phyloP scores from a whole-genome alignment of 805 yeast genomes.

The Hermanozyma aechmeae region DNA sequence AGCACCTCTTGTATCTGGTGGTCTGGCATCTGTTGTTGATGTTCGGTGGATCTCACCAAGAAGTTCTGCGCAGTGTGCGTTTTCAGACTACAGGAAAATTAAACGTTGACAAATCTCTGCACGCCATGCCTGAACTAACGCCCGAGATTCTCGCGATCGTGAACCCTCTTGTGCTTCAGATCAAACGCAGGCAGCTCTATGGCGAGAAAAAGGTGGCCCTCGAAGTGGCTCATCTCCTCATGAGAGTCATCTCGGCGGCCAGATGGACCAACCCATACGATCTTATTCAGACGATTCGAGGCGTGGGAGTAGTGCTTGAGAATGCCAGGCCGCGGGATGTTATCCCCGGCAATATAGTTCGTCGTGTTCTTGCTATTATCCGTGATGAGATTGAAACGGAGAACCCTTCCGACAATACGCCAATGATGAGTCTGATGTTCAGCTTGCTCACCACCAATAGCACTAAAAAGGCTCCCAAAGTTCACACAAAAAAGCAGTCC shows the following conservation, averaged over 20 bases:
- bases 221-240: conserved; percentile 77
- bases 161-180: conserved; percentile 34
- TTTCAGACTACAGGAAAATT: no score
- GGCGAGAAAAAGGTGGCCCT: conserved; percentile 81
- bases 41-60: no score
- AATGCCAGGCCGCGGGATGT: conserved; percentile 86
- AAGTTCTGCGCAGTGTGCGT: no score
- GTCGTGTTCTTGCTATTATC: conserved; percentile 78
- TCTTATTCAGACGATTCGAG: conserved; percentile 60
- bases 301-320: conserved; percentile 59
- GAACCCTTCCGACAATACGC: conserved; percentile 23
- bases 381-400: conserved; percentile 74
- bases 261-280: conserved; percentile 78
- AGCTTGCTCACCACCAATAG: conserved; percentile 55
- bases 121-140: conserved; percentile 2
- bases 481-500: conserved; percentile 32
- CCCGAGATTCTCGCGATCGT: conserved; percentile 26
- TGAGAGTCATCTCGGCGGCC: conserved; percentile 82
- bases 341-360: conserved; percentile 80
- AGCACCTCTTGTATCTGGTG: no score
- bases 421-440: conserved; percentile 73
- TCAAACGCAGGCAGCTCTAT: conserved; percentile 75
- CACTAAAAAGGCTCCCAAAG: conserved; percentile 13
- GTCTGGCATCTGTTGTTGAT: no score
- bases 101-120: not conserved